Base-by-base conservation (phyloP, 164 flowering plant genomes). In the Magnolia sinica region DNA sequence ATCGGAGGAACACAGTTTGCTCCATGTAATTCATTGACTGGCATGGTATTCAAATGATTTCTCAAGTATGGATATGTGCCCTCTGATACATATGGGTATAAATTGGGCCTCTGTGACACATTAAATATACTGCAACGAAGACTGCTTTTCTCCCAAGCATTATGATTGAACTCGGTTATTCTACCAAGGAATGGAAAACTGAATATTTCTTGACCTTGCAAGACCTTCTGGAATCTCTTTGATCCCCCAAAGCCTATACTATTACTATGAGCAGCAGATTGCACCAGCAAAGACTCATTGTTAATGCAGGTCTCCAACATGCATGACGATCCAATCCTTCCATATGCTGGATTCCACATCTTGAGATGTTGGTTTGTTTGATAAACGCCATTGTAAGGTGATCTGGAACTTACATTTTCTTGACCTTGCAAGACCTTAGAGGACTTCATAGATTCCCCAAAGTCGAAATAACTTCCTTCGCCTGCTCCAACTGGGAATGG, bases 201-300 rank as follows among this genome's bases (percentile, higher is more conserved):
- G 93, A 85, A 89, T 91, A 87, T 92, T 96, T 94, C 98, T 93
- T 96, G 98, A 96, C 99, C 99, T 94, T 96, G 99, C 98, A 96
- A 96, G 98, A 94, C 99, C 98, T 91, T 92, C 86, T 88, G 96
- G 96, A 91, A 92, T 82, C 88, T 83, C 73, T 81, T 68, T 3
- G 93, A 84, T 83, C 90, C 95, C 88, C 69, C 74, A 81, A 89
- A 87, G 87, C 92, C 94, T 76, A 89, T 77, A 86, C 82, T 59
- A 52, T 27, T 76, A 58, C 55, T 37, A 59, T 9, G 88, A 76
- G 84, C 76, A 49, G 86, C 59, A 37, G 90, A 80, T 29, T 72
- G 89, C 71, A 80, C 81, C 59, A 77, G 82, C 65, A 78, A 51
- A 76, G 80, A 79, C 65, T 85, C 86, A 19, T 65, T 76, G 45